Conservation (phyloP, 164 flowering plant species). For the Kingdonia uniflora region DNA sequence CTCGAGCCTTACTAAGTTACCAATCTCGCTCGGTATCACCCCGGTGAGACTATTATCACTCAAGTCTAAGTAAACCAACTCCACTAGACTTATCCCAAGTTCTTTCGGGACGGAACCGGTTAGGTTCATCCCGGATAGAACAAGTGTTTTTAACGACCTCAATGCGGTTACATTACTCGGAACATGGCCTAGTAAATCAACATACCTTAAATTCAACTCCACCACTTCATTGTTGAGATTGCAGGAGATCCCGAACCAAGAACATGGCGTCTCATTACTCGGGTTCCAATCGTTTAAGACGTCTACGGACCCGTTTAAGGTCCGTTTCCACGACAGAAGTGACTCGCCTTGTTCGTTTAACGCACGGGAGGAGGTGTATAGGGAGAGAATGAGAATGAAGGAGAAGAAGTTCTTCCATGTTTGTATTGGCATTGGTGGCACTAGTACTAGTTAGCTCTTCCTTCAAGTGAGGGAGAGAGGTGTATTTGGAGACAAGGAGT, state of each 20-base stretch:
- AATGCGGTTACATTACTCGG: constrained; percentile 40
- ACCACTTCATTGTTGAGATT: constrained; percentile 30
- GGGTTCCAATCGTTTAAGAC: constrained; percentile 39
- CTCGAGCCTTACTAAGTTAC: constrained; percentile 35
- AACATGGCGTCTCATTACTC: constrained; percentile 35
- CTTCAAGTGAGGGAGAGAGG: constrained; percentile 9
- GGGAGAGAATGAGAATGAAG: constrained; percentile 8
- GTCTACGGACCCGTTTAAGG: constrained; percentile 29
- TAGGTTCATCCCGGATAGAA: constrained; percentile 54
- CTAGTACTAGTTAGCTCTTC: background rate
- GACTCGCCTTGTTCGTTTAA: constrained; percentile 51
- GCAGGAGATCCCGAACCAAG: constrained; percentile 61
- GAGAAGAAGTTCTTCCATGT: constrained; percentile 21
- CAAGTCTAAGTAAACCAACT: constrained; percentile 39
- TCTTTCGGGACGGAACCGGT: constrained; percentile 54
- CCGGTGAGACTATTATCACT: constrained; percentile 56
- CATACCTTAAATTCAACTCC: constrained; percentile 36
- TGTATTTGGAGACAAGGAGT: constrained; percentile 11
- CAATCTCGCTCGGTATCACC: constrained; percentile 53
- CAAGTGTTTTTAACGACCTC: constrained; percentile 32
- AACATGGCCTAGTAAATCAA: constrained; percentile 45
- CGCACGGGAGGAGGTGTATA: constrained; percentile 12
- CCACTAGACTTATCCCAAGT: constrained; percentile 22
- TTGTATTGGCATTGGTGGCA: constrained; percentile 17
- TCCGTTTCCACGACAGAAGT: constrained; percentile 51